Conservation (phyloP, 208 protist species). For the Trypanosoma melophagium region DNA sequence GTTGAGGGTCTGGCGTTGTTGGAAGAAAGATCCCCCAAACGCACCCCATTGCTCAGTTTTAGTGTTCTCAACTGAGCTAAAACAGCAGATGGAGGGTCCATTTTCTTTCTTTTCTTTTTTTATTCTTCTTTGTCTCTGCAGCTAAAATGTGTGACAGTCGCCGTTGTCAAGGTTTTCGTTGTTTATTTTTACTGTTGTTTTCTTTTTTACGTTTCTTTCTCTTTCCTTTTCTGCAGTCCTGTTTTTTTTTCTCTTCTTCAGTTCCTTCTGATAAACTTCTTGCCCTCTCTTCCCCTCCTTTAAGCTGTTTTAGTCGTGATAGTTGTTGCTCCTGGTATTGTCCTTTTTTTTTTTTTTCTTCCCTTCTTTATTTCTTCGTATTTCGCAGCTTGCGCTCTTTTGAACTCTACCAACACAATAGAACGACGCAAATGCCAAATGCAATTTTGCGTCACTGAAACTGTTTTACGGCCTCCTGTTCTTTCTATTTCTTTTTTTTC, state of each 20-base stretch:
- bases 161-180: neutral
- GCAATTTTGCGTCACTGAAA: no score
- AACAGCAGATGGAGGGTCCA: conserved; percentile 15
- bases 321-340: neutral
- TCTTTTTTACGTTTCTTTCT: conserved; percentile 1
- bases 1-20: conserved; percentile 1
- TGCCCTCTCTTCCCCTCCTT: no score
- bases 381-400: no score
- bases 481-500: conserved; percentile 2
- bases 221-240: neutral
- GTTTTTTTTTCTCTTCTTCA: no score
- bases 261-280: no score
- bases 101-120: conserved; percentile 8
- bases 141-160: no score
- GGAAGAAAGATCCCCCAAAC: neutral
- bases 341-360: conserved; percentile 13
- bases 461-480: neutral
- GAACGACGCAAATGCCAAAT: no score
- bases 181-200: neutral
- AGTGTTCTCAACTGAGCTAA: conserved; percentile 18
- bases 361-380: neutral
- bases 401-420: no score
- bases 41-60: conserved; percentile 26
- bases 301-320: no score
- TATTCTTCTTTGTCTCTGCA: neutral